These are phyloP conservation scores for Boletus fagicola DNA, from an alignment of 768 basidiomycete genomes.

Conservation along the genomic window DNA sequence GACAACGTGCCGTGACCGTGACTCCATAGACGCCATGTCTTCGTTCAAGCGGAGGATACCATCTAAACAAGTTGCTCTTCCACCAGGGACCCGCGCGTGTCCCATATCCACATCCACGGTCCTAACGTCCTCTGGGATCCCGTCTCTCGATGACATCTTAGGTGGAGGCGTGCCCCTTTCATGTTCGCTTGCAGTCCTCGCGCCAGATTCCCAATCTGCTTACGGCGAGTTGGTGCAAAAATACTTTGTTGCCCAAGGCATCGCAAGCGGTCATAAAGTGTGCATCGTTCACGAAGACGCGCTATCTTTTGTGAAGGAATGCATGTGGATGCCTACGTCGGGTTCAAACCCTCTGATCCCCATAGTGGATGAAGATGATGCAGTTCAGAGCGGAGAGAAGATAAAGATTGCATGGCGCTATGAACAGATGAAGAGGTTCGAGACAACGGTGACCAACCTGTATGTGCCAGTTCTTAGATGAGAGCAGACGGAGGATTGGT, in stretches of 20 bases:
- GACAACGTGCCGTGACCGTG: conserved; percentile 15
- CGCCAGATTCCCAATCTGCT: conserved; percentile 84
- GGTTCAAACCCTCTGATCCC: conserved; percentile 12
- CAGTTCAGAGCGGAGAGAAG: conserved; percentile 47
- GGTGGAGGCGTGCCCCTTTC: conserved; percentile 89
- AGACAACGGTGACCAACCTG: conserved; percentile 70
- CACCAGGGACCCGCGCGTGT: conserved; percentile 56
- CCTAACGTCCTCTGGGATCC: conserved; percentile 82
- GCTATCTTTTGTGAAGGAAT: conserved; percentile 56
- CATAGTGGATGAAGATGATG: conserved; percentile 32
- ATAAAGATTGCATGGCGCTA: conserved; percentile 99
- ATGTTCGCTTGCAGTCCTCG: conserved; percentile 65
- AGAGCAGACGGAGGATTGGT: conserved; percentile 4
- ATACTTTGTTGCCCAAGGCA: conserved; percentile 87
- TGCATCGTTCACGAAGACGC: conserved; percentile 63
- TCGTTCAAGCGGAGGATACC: conserved; percentile 73
- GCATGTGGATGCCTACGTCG: conserved; percentile 72
- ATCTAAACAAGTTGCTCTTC: conserved; percentile 41
- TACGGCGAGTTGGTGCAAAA: conserved; percentile 84
- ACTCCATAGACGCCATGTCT: conserved; percentile 46
- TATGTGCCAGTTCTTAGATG: conserved; percentile 39
- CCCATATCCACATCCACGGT: conserved; percentile 54
- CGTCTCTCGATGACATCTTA: conserved; percentile 92
- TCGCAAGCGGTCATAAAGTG: conserved; percentile 67
- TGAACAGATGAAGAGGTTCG: conserved; percentile 87